Evolutionary conservation across 139 green algal genomes (phyloP), one percentile per base, ranked within the genome.

Genomic region (Coccomyxa sp.): DNA sequence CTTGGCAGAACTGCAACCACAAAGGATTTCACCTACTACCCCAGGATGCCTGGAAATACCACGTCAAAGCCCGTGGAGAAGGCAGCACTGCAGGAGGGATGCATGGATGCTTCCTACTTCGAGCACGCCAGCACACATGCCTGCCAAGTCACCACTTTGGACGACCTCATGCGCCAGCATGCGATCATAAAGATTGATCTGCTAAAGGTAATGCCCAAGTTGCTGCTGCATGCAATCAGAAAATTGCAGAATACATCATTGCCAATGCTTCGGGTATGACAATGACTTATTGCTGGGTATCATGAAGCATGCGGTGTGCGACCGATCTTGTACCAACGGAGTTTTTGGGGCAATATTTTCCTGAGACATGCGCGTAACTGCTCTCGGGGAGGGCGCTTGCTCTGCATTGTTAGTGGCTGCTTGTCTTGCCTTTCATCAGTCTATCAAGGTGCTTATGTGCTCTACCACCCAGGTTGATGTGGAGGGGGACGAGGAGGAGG

Each of bases 381-480:
- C 71, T 11, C 60, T 28, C 11, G 0, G 32, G 3, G 38, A 1
- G 32, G 13, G 7, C 18, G 32, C 58, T 68, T 13, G 30, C 68
- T 45, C 21, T 28, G 77, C 63, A 78, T 30, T 32, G 28, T 76
- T 23, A 32, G 7, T 51, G 21, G 21, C 45, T 25, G 58, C 18
- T 66, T 81, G 68, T 10, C 10, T 28, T 21, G 0, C 31, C 60
- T 0, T 0, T 21, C 11, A 13, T 67, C 0, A 45, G 21, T 11
- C 13, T 13, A 31, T 25, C n/a, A 45, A 58, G n/a, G 45, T 21
- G 31, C 30, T 10, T 82, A 27, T 31, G 21, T 10, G 58, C 15
- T 16, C n/a, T 30, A 28, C 30, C 23, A 0, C 82, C 58, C 80
- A 89, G 86, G 75, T 88, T 0, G 87, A 90, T 84, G 87, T 88